Evolutionary conservation across 2,329 filamentous ascomycete genomes (phyloP), one percentile per base, ranked within the genome.

Genomic region (Metarhizium sp.): DNA sequence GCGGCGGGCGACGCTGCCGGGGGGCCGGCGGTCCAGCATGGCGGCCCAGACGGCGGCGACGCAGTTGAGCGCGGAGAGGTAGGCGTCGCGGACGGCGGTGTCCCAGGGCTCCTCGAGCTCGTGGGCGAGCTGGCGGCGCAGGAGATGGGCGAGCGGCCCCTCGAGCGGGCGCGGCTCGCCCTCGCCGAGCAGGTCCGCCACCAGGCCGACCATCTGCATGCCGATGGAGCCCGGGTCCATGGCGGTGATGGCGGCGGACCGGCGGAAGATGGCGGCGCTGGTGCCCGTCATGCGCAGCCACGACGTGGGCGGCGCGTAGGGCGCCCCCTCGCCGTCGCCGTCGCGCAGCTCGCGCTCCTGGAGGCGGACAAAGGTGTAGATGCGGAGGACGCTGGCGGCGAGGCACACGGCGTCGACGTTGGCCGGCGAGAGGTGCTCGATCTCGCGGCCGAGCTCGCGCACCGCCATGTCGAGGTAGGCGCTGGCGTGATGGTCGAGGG

Each of bases 261-360:
- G 55, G 11, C 55, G 53, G 30, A 59, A 64, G 7, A 63, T 52
- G n/a, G 55, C 51, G 20, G 50, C 56, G 49, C 60, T 63, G 38
- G 58, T 57, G n/a, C 56, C 56, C 0, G 48, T 58, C 51, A 61
- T 60, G 52, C 61, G 60, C 36, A 63, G 43, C 62, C 62, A 64
- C 34, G 62, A 53, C 2, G 57, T 34, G 7, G 62, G 62, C 1
- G 61, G 60, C 8, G 49, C 43, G n/a, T 64, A 64, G 10, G 61
- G 60, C 4, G 47, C 32, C 25, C 25, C 25, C 25, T 25, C 25
- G 4, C 25, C 25, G 1, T 25, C 25, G 25, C 25, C 25, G 1
- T 25, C 25, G 25, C 25, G 0, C 7, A 60, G 55, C 2, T 42
- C 13, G 7, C 61, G 60, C 36, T 59, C 53, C 8, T 63, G 61